These are phyloP conservation scores for Comarum palustre DNA, from an alignment of 306 rosid species.

Conservation along the genomic window DNA sequence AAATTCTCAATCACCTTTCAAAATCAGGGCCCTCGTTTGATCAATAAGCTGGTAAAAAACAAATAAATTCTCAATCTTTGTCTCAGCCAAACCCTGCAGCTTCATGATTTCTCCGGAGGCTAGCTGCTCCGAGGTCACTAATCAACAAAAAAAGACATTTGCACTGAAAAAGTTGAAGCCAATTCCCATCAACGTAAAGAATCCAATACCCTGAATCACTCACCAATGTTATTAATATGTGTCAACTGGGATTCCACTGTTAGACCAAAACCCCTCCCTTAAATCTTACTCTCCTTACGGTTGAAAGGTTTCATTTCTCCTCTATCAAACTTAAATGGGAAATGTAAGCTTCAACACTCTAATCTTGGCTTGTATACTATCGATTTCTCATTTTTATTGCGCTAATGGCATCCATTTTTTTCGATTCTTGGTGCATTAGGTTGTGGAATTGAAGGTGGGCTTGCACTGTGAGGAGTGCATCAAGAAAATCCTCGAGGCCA, in stretches of 20 bases:
- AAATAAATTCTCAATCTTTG: neutral
- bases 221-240: conserved; percentile 2
- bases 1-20: neutral
- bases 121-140: conserved; percentile 26
- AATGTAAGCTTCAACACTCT: conserved; percentile 34
- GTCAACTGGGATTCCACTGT: no score
- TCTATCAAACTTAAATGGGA: conserved; percentile 33
- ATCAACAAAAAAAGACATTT: conserved; percentile 33
- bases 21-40: conserved; percentile 6
- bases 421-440: conserved; percentile 21
- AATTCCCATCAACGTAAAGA: conserved; percentile 37
- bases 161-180: conserved; percentile 22
- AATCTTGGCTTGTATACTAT: neutral
- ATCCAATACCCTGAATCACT: conserved; percentile 42
- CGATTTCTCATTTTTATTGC: neutral
- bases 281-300: neutral
- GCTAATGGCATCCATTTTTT: neutral
- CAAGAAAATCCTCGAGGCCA: conserved; percentile 78
- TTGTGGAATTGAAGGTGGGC: conserved; percentile 84
- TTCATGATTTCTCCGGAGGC: conserved; percentile 42
- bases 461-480: conserved; percentile 84
- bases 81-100: conserved; percentile 14
- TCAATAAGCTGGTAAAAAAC: neutral
- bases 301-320: neutral
- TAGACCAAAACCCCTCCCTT: neutral